Evolutionary conservation across 768 basidiomycete species (phyloP), one percentile per base, ranked within the genome.

Genomic region (Trametes meyenii): DNA sequence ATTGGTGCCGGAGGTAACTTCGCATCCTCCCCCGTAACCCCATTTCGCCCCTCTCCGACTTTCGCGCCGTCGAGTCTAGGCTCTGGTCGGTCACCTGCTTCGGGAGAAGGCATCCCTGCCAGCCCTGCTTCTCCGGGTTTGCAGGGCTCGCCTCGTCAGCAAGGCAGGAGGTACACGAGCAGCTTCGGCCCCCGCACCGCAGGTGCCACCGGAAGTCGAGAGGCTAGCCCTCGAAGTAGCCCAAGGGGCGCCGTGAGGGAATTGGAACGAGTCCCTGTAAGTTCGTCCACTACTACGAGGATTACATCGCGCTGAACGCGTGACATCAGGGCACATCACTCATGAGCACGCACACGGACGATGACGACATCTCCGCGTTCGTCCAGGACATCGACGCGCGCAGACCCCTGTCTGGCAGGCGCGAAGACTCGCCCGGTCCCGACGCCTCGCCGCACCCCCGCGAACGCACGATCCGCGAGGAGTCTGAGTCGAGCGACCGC

Each of bases 301-400:
- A 7, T 23, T 1, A 6, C 35, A 40, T 19, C 46, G 26, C 17
- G 19, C 52, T 57, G 39, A 64, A 50, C 17, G 63, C 51, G 50
- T 17, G 66, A n/a, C 23, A 10, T 5, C 61, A 77, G 75, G 73
- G 70, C 43, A 70, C 83, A 8, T 80, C 81, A 5, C 82, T 77
- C 68, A 71, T 85, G 57, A 78, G 79, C 53, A 73, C 76, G 1
- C 75, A 77, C 46, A 82, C 83, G 6, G 88, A 92, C 63, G 88
- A 92, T 66, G 89, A 90, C 65, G 90, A 91, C 52, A 85, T 92
- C 29, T 90, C 89, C 5, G 77, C 81, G 13, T 92, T 92, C 66
- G 87, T 92, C 43, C 86, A 88, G 68, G 87, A 91, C 49, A 90
- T 90, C 51, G 90, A 90, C 66, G 76, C 82, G 24, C 80, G 88